These are phyloP conservation scores for Lantana camara DNA, from an alignment of 257 asterid genomes.

Conservation along the genomic window DNA sequence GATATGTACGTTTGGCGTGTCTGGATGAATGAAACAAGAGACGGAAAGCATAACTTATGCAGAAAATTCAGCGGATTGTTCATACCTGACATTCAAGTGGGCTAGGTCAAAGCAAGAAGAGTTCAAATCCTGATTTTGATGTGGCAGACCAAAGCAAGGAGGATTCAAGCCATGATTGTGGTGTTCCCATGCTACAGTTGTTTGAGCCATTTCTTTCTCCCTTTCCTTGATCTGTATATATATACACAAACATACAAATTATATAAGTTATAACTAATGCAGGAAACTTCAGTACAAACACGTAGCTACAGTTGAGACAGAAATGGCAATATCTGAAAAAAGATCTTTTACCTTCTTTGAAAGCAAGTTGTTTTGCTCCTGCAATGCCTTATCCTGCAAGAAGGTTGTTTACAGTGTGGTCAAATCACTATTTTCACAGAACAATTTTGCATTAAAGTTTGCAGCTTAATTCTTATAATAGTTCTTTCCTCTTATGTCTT, in stretches of 20 bases:
- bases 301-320: too few species aligned
- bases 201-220: slow-evolving; percentile 48
- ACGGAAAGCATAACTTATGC: not conserved
- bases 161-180: slow-evolving; percentile 44
- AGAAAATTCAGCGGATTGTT: not conserved
- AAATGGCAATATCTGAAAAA: not conserved
- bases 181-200: slow-evolving; percentile 40
- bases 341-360: slow-evolving; percentile 51
- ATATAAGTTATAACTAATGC: too few species aligned
- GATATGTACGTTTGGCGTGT: too few species aligned
- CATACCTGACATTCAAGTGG: slow-evolving; percentile 50
- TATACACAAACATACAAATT: not conserved
- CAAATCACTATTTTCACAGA: too few species aligned
- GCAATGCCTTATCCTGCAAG: slow-evolving; percentile 78
- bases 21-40: too few species aligned
- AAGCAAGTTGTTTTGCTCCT: slow-evolving; percentile 70
- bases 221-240: slow-evolving; percentile 58
- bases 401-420: not conserved
- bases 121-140: slow-evolving; percentile 37
- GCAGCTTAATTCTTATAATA: too few species aligned
- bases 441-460: too few species aligned
- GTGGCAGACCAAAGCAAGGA: slow-evolving; percentile 34
- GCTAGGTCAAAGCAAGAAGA: slow-evolving; percentile 36
- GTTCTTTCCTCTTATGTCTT: too few species aligned
- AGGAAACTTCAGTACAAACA: not conserved